Percentiles rank a stretch among this genome's conserved stretches.
phyloP scores from a whole-genome alignment of 23 red algal genomes.

The Gracilaria vermiculophylla region DNA sequence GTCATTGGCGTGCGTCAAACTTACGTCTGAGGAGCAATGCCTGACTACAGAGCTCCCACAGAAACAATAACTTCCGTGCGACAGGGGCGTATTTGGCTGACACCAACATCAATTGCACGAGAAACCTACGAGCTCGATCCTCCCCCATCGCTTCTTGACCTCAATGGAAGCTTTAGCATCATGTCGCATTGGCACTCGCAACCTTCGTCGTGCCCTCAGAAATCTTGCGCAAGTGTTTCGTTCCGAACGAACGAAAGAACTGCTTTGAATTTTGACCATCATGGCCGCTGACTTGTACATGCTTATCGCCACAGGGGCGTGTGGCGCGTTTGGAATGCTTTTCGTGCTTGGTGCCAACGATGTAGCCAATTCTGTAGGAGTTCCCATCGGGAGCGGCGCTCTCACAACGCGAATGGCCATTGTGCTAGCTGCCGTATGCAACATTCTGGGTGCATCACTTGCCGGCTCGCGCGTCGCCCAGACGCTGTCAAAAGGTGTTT shows the following conservation, averaged over 20 bases:
- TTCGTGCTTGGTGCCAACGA: slow-evolving; percentile 80
- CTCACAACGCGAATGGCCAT: slow-evolving; percentile 60
- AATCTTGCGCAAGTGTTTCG: background rate
- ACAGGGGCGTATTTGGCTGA: background rate
- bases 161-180: background rate
- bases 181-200: background rate
- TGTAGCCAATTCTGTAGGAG: slow-evolving; percentile 81
- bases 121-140: background rate
- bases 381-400: slow-evolving; percentile 70
- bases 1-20: background rate
- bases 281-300: slow-evolving; percentile 8
- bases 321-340: slow-evolving; percentile 51
- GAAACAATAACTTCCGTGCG: too few relatives aligned
- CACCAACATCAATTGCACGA: background rate
- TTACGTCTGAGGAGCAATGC: background rate
- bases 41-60: background rate
- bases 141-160: background rate
- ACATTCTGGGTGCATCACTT: slow-evolving; percentile 72
- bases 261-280: background rate
- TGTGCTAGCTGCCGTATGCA: slow-evolving; percentile 59
- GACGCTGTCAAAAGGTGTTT: slow-evolving; percentile 63
- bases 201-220: background rate
- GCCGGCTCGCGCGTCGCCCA: slow-evolving; percentile 70
- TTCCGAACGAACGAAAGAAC: background rate
- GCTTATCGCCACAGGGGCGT: slow-evolving; percentile 5